Base-by-base conservation (phyloP, 164 flowering plant genomes). In the Dillenia suffruticosa region DNA sequence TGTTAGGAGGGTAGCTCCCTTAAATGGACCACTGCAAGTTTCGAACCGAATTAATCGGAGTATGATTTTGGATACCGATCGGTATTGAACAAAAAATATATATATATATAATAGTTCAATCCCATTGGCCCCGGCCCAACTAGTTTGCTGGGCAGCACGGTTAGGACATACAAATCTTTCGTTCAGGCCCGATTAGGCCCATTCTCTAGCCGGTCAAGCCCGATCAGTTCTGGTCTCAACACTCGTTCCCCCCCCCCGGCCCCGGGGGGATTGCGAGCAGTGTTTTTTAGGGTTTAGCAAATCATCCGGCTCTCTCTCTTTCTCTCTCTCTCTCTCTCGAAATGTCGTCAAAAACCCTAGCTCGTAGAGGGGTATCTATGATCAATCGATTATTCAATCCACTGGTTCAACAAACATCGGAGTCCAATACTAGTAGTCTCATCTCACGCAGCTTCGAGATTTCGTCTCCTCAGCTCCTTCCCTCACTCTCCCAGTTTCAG, bases 261-360 rank as follows among this genome's bases (percentile, higher is more conserved):
- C 22, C 22, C 22, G 22, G 22, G 22, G 22, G 22, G 22, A 19
- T 19, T 5, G 40, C 40, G 2, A 26, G 13, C 12, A 55, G 16
- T 22, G 26, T 4, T 26, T 55, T 57, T 12, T 40, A 40, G 52
- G 52, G 52, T 47, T 59, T 47, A 2, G 26, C 7, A 32, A 32
- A 32, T 32, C 40, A 32, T 32, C 40, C 40, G 40, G 40, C n/a
- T 19, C 22, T 19, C 22, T 19, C 22, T 19, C 22, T 19, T 49
- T 47, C 47, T 14, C 16, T 12, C 17, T 47, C 47, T 22, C 12
- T 46, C 59, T 54, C 45, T 12, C 45, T 11, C 17, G 9, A 50
- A 73, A 85, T 88, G 94, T 70, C 88, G 67, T 71, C 85, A 26
- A 84, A 80, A 77, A 69, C 80, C 79, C 75, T 87, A 57, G 67